These are phyloP conservation scores for Heliamphora exappendiculata DNA, from an alignment of 148 eudicot genomes.

Conservation along the genomic window DNA sequence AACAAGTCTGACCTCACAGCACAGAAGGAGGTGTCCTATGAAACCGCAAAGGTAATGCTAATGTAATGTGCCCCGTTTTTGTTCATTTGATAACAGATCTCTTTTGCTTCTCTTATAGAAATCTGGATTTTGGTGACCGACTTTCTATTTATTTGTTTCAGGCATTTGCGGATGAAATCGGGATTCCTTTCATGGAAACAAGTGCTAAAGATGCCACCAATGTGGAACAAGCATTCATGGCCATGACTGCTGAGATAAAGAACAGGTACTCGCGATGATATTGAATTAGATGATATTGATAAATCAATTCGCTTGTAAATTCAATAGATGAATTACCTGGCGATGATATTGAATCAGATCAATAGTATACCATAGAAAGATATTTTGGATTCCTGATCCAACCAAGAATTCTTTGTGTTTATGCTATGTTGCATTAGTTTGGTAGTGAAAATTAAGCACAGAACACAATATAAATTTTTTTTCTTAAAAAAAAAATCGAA, in stretches of 20 bases:
- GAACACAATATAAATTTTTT: neutral
- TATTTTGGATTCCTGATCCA: too few relatives aligned
- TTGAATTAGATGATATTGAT: too few relatives aligned
- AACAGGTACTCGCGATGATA: conserved; percentile 51
- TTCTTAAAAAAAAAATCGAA: too few relatives aligned
- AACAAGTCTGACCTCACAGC: conserved; percentile 51
- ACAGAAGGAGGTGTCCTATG: conserved; percentile 43
- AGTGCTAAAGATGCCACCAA: conserved; percentile 54
- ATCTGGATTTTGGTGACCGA: neutral
- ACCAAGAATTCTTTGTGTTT: too few relatives aligned
- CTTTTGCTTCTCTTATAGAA: neutral
- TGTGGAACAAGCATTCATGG: conserved; percentile 64
- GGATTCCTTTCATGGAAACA: conserved; percentile 57
- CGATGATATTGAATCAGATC: too few relatives aligned
- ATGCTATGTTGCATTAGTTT: neutral
- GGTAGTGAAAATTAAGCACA: neutral
- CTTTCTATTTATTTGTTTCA: conserved; percentile 9
- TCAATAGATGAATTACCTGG: too few relatives aligned
- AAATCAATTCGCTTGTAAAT: too few relatives aligned
- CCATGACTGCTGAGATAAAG: conserved; percentile 49
- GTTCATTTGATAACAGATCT: neutral
- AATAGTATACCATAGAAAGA: too few relatives aligned
- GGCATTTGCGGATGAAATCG: conserved; percentile 64
- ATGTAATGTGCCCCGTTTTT: neutral
- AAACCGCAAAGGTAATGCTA: conserved; percentile 38